These are phyloP conservation scores for Fusarium oxysporum DNA, from an alignment of 2,329 filamentous ascomycete genomes.

Conservation along the genomic window DNA sequence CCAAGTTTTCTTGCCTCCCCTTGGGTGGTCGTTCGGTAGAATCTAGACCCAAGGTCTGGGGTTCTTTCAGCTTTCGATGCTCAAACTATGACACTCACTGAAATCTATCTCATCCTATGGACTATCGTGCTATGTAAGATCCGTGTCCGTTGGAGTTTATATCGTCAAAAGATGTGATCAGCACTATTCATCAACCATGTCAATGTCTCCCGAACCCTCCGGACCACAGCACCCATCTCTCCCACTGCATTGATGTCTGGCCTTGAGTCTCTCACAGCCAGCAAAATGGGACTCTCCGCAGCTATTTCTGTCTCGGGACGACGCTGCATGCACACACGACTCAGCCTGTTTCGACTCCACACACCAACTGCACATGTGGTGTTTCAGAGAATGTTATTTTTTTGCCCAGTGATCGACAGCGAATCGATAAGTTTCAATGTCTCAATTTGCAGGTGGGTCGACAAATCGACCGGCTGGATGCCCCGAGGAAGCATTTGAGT, in stretches of 20 bases:
- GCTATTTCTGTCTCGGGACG: slow-evolving; percentile 33
- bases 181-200: background rate
- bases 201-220: background rate
- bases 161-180: background rate
- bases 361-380: slow-evolving; percentile 16
- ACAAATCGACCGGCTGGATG: background rate
- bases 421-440: slow-evolving; percentile 4
- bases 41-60: slow-evolving; percentile 27
- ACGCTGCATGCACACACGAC: slow-evolving; percentile 19
- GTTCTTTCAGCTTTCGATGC: slow-evolving; percentile 9
- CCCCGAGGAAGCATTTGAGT: background rate
- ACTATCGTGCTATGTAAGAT: background rate
- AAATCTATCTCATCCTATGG: background rate
- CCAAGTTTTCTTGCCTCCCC: background rate
- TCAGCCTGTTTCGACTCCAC: slow-evolving; percentile 29
- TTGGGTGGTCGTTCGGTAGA: background rate
- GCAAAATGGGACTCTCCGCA: background rate
- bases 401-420: slow-evolving; percentile 7
- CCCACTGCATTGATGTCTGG: background rate
- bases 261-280: slow-evolving; percentile 1
- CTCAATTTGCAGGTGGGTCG: slow-evolving; percentile 8
- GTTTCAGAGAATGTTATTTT: slow-evolving; percentile 34
- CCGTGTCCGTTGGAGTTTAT: slow-evolving; percentile 19
- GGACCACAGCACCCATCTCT: background rate
- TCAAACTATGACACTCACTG: background rate